Evolutionary conservation across 2,329 filamentous ascomycete species (phyloP).

Genomic region (Myriangium duriaei): DNA sequence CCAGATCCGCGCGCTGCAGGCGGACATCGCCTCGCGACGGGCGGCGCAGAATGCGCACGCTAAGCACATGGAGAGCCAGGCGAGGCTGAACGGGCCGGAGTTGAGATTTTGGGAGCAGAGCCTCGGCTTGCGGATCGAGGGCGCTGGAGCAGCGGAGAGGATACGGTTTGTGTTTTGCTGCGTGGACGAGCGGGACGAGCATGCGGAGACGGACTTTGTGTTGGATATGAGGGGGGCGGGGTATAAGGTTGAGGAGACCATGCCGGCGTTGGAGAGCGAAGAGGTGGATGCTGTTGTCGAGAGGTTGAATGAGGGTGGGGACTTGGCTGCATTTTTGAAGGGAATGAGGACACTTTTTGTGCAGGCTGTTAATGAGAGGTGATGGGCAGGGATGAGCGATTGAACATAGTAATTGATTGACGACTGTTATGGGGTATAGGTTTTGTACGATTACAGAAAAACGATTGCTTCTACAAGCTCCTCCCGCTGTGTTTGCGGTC

Average conservation of each 20-base stretch:
- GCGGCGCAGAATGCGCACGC: constrained; percentile 63
- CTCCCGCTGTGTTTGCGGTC: constrained; percentile 2
- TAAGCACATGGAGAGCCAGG: constrained; percentile 66
- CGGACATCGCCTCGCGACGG: constrained; percentile 54
- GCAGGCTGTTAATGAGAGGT: constrained; percentile 35
- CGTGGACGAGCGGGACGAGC: constrained; percentile 76
- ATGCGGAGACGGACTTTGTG: constrained; percentile 87
- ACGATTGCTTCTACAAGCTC: no score
- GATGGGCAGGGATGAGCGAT: no score
- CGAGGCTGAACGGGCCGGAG: constrained; percentile 81
- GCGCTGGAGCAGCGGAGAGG: constrained; percentile 58
- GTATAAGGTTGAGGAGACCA: constrained; percentile 70
- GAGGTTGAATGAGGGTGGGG: constrained; percentile 66
- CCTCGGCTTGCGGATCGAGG: constrained; percentile 77
- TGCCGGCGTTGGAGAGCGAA: constrained; percentile 70
- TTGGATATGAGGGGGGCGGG: constrained; percentile 68
- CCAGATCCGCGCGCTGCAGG: constrained; percentile 53
- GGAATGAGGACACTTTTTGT: constrained; percentile 70
- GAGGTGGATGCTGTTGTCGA: constrained; percentile 67
- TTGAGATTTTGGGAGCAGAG: constrained; percentile 93
- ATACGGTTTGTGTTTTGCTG: constrained; percentile 85
- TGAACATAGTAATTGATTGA: constrained; percentile 4
- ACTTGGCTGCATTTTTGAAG: constrained; percentile 61
- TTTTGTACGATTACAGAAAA: background rate
- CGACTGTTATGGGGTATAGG: constrained; percentile 1